Evolutionary conservation across 2,329 filamentous ascomycete genomes (phyloP).

Genomic region (Chrysosporium keratinophilum): DNA sequence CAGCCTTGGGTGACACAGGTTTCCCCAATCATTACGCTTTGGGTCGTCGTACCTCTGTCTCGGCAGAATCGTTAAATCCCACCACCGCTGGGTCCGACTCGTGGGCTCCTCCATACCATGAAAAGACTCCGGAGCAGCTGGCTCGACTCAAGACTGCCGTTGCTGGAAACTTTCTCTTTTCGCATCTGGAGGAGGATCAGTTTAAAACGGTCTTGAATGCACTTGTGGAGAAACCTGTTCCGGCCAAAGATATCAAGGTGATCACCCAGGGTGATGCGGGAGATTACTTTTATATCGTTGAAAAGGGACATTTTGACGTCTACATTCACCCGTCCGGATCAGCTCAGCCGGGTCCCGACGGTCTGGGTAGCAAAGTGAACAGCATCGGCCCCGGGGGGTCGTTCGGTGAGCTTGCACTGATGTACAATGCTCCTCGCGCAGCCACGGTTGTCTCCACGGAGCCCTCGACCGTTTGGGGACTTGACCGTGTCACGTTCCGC

Average conservation of each 20-base stretch:
- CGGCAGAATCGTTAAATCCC: constrained; percentile 90
- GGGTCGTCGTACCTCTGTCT: constrained; percentile 86
- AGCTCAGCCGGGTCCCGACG: constrained; percentile 60
- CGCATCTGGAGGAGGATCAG: constrained; percentile 88
- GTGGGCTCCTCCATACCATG: constrained; percentile 78
- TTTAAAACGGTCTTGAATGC: constrained; percentile 77
- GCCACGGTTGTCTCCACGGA: constrained; percentile 85
- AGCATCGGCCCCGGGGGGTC: constrained; percentile 79
- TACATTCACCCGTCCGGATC: constrained; percentile 72
- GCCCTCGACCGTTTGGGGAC: constrained; percentile 76
- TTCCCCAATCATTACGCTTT: constrained; percentile 89
- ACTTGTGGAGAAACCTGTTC: constrained; percentile 87
- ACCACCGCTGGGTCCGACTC: constrained; percentile 72
- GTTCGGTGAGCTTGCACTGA: constrained; percentile 91
- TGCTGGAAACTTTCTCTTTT: constrained; percentile 84
- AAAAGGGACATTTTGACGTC: constrained; percentile 81
- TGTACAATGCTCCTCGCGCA: constrained; percentile 96
- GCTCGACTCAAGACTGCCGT: constrained; percentile 70
- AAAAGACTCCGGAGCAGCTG: constrained; percentile 74
- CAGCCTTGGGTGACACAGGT: constrained; percentile 15
- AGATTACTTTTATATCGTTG: constrained; percentile 96
- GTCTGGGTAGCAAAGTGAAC: constrained; percentile 72
- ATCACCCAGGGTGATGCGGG: constrained; percentile 92
- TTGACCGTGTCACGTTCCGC: constrained; percentile 93
- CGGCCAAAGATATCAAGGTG: constrained; percentile 79